phyloP scores from a whole-genome alignment of 352 stramenopile species.

The Pythium graminicola region DNA sequence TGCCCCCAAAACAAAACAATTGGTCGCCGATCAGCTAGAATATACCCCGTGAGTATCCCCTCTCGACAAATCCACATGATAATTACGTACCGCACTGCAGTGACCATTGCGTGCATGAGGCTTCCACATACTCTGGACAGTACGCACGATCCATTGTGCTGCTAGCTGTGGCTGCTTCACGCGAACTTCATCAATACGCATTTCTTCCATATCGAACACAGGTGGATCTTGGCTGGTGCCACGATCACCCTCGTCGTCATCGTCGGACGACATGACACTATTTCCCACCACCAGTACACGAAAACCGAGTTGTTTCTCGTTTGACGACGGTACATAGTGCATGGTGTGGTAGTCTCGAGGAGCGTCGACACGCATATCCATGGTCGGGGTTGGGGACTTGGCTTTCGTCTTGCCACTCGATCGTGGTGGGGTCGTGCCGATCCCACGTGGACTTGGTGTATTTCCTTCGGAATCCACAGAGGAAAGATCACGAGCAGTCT shows the following conservation, averaged over 20 bases:
- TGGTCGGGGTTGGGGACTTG: background rate
- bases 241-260: conserved; percentile 11
- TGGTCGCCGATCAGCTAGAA: conserved; percentile 42
- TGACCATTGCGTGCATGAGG: conserved; percentile 49
- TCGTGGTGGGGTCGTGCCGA: background rate
- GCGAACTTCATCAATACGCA: conserved; percentile 59
- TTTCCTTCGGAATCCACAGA: no score
- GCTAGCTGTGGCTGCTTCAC: conserved; percentile 42
- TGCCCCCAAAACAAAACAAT: conserved; percentile 68
- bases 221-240: conserved; percentile 11
- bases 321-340: conserved; percentile 50
- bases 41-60: background rate
- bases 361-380: conserved; percentile 13
- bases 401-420: background rate
- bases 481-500: no score
- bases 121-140: conserved; percentile 53
- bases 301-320: conserved; percentile 36
- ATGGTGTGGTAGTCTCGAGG: conserved; percentile 61
- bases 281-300: conserved; percentile 65
- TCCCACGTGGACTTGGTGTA: no score
- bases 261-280: conserved; percentile 34
- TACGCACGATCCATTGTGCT: conserved; percentile 41
- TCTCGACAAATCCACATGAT: background rate
- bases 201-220: conserved; percentile 39
- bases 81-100: conserved; percentile 43